phyloP scores from a whole-genome alignment of 2,329 filamentous ascomycete genomes.

The Colletotrichum horii region DNA sequence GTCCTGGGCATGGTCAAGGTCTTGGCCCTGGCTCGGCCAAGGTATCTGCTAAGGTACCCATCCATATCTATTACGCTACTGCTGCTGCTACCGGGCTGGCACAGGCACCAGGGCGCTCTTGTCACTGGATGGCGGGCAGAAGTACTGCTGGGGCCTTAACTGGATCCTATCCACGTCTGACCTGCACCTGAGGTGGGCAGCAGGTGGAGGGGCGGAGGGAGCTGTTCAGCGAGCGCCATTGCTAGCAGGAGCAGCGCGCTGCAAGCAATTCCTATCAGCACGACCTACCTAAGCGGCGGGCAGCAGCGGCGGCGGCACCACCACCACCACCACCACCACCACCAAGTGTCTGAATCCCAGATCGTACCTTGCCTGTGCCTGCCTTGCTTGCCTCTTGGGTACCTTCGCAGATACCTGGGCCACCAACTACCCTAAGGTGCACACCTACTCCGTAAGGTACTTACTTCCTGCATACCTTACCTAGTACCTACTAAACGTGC shows the following conservation, averaged over 20 bases:
- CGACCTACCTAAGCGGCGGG: neutral
- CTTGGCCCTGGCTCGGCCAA: neutral
- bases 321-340: neutral
- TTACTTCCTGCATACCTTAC: no score
- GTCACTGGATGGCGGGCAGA: conserved; percentile 9
- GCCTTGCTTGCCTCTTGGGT: neutral
- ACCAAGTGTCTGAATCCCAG: neutral
- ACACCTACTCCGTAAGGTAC: no score
- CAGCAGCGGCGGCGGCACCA: neutral
- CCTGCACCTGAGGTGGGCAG: neutral
- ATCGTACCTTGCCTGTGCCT: neutral
- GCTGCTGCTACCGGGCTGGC: conserved; percentile 2
- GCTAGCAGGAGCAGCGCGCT: neutral
- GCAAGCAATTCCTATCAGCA: neutral
- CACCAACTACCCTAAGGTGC: no score
- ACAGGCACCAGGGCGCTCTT: conserved; percentile 8
- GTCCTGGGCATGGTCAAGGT: neutral
- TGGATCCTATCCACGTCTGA: neutral
- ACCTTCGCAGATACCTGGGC: neutral
- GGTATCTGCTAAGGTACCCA: neutral
- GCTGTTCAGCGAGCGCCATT: neutral
- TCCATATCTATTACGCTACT: conserved; percentile 2
- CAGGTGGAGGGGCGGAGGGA: neutral
- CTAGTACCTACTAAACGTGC: no score
- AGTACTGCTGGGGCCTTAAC: neutral